Evolutionary conservation across 139 green algal genomes (phyloP).

Genomic region (Asterochloris erici): DNA sequence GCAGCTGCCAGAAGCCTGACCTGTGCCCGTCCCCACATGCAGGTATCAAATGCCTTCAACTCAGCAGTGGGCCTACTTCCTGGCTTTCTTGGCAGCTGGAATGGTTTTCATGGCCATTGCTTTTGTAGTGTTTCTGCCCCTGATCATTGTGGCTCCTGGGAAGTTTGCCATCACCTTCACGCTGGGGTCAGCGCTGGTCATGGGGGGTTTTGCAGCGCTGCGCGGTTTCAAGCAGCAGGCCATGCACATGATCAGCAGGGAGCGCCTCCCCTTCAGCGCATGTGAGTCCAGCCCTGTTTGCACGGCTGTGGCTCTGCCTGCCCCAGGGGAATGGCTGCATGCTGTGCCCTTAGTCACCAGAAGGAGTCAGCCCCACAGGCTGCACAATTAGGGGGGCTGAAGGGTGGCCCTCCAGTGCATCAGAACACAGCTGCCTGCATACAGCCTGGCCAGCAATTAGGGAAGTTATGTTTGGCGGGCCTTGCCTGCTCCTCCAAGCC

Average conservation of each 20-base stretch:
- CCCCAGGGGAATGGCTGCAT: too few relatives aligned
- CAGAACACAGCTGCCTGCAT: too few relatives aligned
- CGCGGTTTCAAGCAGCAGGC: conserved; percentile 79
- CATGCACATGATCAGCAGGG: conserved; percentile 76
- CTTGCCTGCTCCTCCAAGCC: too few relatives aligned
- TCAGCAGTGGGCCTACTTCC: conserved; percentile 54
- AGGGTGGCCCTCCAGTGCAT: too few relatives aligned
- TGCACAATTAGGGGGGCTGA: too few relatives aligned
- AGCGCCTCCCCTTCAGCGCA: conserved; percentile 74
- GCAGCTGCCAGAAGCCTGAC: not conserved
- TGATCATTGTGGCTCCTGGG: conserved; percentile 84
- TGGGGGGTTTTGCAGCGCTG: conserved; percentile 76
- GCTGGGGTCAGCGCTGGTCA: conserved; percentile 58
- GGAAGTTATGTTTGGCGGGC: too few relatives aligned
- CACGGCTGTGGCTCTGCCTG: too few relatives aligned
- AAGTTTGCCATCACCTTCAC: conserved; percentile 83
- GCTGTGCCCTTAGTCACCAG: too few relatives aligned
- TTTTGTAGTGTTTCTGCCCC: conserved; percentile 87
- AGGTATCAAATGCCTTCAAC: conserved; percentile 31
- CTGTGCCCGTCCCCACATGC: not conserved
- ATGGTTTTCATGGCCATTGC: conserved; percentile 78
- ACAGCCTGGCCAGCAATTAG: too few relatives aligned
- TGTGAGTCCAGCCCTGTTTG: conserved; percentile 17
- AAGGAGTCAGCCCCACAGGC: too few relatives aligned
- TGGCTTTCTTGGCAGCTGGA: conserved; percentile 57